Evolutionary conservation across 2,329 filamentous ascomycete genomes (phyloP).

Genomic region (Fusarium vanettenii): DNA sequence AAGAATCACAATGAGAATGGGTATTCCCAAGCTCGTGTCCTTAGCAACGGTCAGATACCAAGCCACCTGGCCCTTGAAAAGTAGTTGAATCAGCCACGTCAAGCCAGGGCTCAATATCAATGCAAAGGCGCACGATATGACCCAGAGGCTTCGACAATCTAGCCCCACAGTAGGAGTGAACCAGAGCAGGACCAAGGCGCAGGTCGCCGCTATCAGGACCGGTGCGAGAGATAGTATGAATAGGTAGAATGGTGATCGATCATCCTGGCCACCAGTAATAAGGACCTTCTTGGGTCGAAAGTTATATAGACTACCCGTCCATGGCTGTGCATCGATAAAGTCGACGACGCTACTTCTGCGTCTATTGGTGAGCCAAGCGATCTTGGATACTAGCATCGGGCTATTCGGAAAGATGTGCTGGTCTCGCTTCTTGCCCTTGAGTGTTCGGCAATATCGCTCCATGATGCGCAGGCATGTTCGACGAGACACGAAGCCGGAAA

Average conservation of each 20-base stretch:
- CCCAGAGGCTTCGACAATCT: not conserved
- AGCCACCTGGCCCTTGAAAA: not conserved
- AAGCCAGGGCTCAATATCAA: conserved; percentile 3
- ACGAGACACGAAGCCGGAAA: conserved; percentile 4
- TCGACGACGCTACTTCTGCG: not conserved
- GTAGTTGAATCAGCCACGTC: not conserved
- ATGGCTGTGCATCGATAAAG: conserved; percentile 8
- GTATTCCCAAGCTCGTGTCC: not conserved
- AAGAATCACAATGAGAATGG: not conserved
- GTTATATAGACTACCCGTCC: conserved; percentile 8
- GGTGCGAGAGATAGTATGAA: not conserved
- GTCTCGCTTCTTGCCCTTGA: conserved; percentile 3
- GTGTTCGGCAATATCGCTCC: conserved; percentile 6
- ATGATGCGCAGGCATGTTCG: conserved; percentile 9
- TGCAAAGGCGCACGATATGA: not conserved
- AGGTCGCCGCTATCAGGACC: not conserved
- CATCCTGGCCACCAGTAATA: not conserved
- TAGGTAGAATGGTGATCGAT: not conserved
- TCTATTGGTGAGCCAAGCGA: not conserved
- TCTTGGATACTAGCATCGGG: not conserved
- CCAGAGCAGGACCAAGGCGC: not conserved
- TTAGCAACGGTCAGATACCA: conserved; percentile 6
- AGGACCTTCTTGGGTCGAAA: conserved; percentile 2
- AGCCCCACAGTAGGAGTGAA: not conserved
- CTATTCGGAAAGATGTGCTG: conserved; percentile 1